Evolutionary conservation across 2,329 filamentous ascomycete genomes (phyloP).

Genomic region (Trichoderma sp.): DNA sequence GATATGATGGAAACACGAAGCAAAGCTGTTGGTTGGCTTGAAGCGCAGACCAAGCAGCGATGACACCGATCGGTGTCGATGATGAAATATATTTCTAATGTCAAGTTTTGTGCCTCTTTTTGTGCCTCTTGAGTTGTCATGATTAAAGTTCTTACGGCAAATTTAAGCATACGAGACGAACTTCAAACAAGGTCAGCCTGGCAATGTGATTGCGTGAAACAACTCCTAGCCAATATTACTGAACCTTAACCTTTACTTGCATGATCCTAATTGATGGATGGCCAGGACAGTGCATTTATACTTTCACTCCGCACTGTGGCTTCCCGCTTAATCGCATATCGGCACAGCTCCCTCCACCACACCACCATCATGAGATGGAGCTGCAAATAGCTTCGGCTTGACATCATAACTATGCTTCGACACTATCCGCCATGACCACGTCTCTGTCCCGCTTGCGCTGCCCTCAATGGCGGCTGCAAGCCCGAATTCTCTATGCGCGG

Average conservation of each 20-base stretch:
- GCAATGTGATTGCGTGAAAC: neutral
- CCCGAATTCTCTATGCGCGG: neutral
- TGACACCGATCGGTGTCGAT: neutral
- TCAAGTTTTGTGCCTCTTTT: neutral
- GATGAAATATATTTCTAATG: neutral
- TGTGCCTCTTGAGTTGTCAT: neutral
- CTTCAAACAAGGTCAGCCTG: neutral
- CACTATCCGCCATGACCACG: constrained; percentile 30
- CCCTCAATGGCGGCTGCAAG: constrained; percentile 14
- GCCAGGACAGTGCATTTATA: neutral
- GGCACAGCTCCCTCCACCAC: constrained; percentile 7
- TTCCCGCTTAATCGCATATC: constrained; percentile 12
- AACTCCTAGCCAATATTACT: neutral
- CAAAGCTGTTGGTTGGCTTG: neutral
- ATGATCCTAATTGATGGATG: neutral
- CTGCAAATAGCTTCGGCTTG: neutral
- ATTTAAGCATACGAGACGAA: neutral
- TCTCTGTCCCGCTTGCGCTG: constrained; percentile 19
- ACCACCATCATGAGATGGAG: constrained; percentile 9
- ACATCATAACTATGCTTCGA: constrained; percentile 11
- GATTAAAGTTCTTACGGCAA: neutral
- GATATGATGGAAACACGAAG: neutral
- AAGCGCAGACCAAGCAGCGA: neutral
- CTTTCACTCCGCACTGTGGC: neutral
- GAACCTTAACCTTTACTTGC: neutral